phyloP scores from a whole-genome alignment of 1,284 basidiomycete species.

The Hypsizygus ulmarius region DNA sequence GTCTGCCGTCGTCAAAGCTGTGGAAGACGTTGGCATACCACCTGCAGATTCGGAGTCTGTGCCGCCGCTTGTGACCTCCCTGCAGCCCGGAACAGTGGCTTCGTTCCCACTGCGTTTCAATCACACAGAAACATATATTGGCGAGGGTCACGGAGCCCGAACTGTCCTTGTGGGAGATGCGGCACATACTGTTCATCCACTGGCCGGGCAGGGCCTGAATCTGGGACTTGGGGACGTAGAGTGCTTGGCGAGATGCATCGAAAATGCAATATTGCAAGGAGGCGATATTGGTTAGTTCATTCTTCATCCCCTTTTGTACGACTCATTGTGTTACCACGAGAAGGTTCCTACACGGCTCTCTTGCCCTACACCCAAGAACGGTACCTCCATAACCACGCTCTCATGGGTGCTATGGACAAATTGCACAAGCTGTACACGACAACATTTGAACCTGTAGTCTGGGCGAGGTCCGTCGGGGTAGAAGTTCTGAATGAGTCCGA shows the following conservation, averaged over 20 bases:
- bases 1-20: conserved; percentile 35
- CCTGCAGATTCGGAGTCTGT: conserved; percentile 59
- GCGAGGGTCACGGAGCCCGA: conserved; percentile 62
- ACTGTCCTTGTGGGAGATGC: conserved; percentile 95
- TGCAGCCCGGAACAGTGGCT: conserved; percentile 79
- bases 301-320: neutral
- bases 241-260: conserved; percentile 63
- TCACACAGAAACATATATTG: conserved; percentile 87
- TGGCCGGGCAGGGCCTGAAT: conserved; percentile 98
- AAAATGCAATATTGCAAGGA: conserved; percentile 55
- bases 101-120: conserved; percentile 89
- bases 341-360: conserved; percentile 78
- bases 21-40: conserved; percentile 48
- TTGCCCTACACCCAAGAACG: conserved; percentile 75
- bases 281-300: conserved; percentile 72
- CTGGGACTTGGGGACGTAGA: conserved; percentile 87
- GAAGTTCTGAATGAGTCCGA: conserved; percentile 90
- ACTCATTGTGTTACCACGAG: neutral
- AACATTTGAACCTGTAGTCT: conserved; percentile 69
- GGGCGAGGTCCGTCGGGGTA: conserved; percentile 83
- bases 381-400: conserved; percentile 82
- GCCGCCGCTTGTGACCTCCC: conserved; percentile 73
- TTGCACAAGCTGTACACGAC: conserved; percentile 82
- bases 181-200: conserved; percentile 92
- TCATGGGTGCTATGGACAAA: conserved; percentile 85